phyloP scores from a whole-genome alignment of 1,139 yeast species.

The Taiozyma sp. region DNA sequence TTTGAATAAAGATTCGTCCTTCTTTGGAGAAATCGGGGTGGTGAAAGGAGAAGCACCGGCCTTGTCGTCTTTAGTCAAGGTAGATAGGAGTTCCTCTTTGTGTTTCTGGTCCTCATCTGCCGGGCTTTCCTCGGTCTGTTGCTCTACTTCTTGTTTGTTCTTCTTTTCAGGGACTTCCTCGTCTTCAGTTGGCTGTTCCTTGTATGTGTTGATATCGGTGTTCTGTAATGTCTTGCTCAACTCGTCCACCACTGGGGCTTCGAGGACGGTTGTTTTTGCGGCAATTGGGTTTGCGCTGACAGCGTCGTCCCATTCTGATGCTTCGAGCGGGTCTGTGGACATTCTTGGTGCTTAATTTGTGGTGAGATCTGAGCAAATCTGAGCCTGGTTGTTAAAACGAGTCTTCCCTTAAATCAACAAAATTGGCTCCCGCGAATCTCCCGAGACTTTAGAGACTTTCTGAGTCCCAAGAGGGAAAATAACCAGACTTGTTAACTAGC shows the following conservation, averaged over 20 bases:
- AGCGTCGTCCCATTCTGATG: slow-evolving; percentile 24
- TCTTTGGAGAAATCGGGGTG: slow-evolving; percentile 16
- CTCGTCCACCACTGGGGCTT: slow-evolving; percentile 1
- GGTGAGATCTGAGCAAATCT: neutral
- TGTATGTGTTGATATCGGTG: neutral
- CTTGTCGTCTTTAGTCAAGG: slow-evolving; percentile 24
- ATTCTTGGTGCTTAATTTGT: slow-evolving; percentile 2
- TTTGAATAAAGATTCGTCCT: slow-evolving; percentile 22
- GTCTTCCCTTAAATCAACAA: neutral
- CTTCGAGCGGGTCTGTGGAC: slow-evolving; percentile 19
- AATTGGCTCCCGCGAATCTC: neutral
- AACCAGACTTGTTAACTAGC: too few relatives aligned
- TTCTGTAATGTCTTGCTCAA: neutral
- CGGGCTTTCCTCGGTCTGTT: slow-evolving; percentile 4
- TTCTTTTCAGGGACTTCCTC: slow-evolving; percentile 18
- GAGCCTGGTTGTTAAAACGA: too few relatives aligned
- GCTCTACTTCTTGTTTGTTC: neutral
- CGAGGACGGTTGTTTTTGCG: neutral
- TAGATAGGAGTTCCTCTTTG: slow-evolving; percentile 23
- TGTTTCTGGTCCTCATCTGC: slow-evolving; percentile 13
- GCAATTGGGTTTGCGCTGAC: slow-evolving; percentile 17
- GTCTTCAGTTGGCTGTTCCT: slow-evolving; percentile 10
- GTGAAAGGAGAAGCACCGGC: slow-evolving; percentile 12
- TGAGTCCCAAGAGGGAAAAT: too few relatives aligned
- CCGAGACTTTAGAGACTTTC: neutral